Base-by-base conservation (phyloP, 2,329 filamentous ascomycete genomes). In the Fusarium sp. region DNA sequence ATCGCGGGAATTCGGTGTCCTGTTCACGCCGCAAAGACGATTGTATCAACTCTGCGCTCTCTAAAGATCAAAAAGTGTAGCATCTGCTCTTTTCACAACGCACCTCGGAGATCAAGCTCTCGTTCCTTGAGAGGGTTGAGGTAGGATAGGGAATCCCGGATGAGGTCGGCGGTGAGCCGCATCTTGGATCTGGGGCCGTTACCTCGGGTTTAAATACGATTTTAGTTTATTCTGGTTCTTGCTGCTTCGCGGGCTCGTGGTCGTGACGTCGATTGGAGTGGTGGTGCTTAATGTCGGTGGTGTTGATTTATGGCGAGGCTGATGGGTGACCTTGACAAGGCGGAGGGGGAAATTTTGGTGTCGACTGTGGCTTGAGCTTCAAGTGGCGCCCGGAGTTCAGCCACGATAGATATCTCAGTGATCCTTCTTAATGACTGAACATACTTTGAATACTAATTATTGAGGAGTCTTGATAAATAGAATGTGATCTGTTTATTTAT, bases 31-130 rank as follows among this genome's bases (percentile, higher is more conserved):
- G 78, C 77, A 76, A 75, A 71, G 71, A 74, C 73, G 76, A 83
- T 86, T 88, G 83, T 92, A 94, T 96, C 90, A 96, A 95, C 88
- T 88, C 86, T 92, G 91, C 87, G 90, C 79, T 78, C 56, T 64
- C 60, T 68, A 75, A 75, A 61, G 73, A 78, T 78, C 75, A 78
- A 78, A 64, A 74, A 88, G 89, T 94, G 92, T 92, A 97, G 93
- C 89, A 97, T 96, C 94, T 95, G 92, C 86, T 90, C 93, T 93
- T 97, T 93, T 92, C 92, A 68, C 89, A 82, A 87, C 94, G 89
- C 92, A 98, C 96, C 96, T 97, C 96, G 90, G 76, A 99, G 93
- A 86, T 98, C 94, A 80, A 99, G 89, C 88, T 99, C 96, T 82
- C 96, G 93, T 87, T 99, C 96, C 84, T 96, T 97, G 81, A 99